Conservation (phyloP, 805 yeast genomes). For the Zygotorulaspora sp. region DNA sequence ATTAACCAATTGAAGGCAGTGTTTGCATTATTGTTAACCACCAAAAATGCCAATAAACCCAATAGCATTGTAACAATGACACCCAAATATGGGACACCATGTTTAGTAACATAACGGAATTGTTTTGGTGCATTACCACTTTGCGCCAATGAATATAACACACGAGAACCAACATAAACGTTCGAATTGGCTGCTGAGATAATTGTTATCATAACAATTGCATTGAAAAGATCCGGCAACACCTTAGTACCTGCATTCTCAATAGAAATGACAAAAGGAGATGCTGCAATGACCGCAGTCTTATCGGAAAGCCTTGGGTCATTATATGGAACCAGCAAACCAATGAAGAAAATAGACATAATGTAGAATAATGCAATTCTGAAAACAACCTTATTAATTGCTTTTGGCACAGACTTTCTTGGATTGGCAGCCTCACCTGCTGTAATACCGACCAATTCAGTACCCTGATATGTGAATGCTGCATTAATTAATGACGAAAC, state of each 20-base stretch:
- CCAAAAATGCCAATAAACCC: slow-evolving; percentile 57
- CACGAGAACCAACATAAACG: slow-evolving; percentile 68
- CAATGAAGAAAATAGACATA: slow-evolving; percentile 56
- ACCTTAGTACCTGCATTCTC: slow-evolving; percentile 61
- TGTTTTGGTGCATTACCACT: slow-evolving; percentile 56
- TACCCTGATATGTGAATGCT: slow-evolving; percentile 57
- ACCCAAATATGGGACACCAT: slow-evolving; percentile 58
- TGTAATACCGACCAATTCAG: slow-evolving; percentile 54
- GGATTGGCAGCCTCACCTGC: slow-evolving; percentile 63
- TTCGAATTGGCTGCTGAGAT: slow-evolving; percentile 77
- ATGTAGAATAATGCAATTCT: slow-evolving; percentile 61
- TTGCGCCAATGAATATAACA: slow-evolving; percentile 58
- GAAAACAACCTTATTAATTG: slow-evolving; percentile 59
- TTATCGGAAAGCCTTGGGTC: slow-evolving; percentile 43
- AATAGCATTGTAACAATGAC: slow-evolving; percentile 51
- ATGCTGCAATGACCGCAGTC: slow-evolving; percentile 44
- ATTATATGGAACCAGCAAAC: slow-evolving; percentile 58
- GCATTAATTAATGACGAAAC: slow-evolving; percentile 50
- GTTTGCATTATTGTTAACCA: slow-evolving; percentile 45
- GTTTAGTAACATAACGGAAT: slow-evolving; percentile 48
- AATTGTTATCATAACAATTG: slow-evolving; percentile 59
- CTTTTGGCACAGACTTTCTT: slow-evolving; percentile 63
- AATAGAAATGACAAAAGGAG: slow-evolving; percentile 68
- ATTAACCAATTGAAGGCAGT: slow-evolving; percentile 63
- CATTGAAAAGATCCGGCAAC: slow-evolving; percentile 68